Base-by-base conservation (phyloP, 2,329 filamentous ascomycete genomes). In the Botrytis medusae region DNA sequence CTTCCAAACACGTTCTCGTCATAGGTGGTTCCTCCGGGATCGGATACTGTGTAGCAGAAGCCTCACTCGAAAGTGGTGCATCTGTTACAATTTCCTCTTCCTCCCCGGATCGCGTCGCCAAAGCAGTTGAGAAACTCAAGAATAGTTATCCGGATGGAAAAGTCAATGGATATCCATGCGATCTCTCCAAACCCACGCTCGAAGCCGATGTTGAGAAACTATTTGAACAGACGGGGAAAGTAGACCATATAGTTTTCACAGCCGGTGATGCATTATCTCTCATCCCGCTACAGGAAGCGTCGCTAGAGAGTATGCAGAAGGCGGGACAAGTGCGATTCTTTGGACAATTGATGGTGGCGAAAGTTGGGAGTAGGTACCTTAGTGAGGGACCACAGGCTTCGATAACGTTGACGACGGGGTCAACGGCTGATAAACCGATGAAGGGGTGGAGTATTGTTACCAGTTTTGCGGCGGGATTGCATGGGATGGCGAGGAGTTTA, bases 401-500 rank as follows among this genome's bases (percentile, higher is more conserved):
- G 67, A 77, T 78, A 32, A 74, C 75, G 18, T 69, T 79, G 12
- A 79, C 78, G 0, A 75, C 73, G 2, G 78, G 78, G 1, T 9
- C 46, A 10, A 71, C 75, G 4, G 73, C 74, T 8, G 74, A 77
- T 8, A 64, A 73, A 5, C 77, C 77, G 22, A 37, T 74, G 44
- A 34, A 72, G 25, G 62, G 74, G 10, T 90, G 87, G 86, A 81
- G 82, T 6, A 81, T 89, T 32, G 76, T 88, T 1, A 83, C 83
- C 0, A 81, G 82, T 2, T 87, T 85, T 70, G 85, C 84, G 0
- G 84, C 86, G 0, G 89, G 85, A 0, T 75, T 88, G 10, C 83
- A 88, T 68, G 84, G 86, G 4, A 83, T 91, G 79, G 83, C 84
- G 2, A 83, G 87, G 2, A 85, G 84, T 4, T 81, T 93, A 48